Evolutionary conservation across 2,329 filamentous ascomycete species (phyloP), one percentile per base, ranked within the genome.

Genomic region (Apiospora hydei): DNA sequence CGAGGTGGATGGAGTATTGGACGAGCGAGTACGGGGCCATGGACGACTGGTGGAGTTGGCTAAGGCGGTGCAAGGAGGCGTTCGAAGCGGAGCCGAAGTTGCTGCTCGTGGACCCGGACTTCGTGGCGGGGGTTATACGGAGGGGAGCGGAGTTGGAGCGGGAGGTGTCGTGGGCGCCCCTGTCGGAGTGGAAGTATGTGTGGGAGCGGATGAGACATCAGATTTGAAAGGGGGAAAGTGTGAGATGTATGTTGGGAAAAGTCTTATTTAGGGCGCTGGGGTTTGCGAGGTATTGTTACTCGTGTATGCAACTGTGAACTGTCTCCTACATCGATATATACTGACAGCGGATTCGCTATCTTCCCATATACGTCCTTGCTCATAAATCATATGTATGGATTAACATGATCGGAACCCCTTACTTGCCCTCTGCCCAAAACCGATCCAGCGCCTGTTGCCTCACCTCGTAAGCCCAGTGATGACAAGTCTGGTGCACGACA

Each of bases 401-500:
- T n/a, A n/a, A n/a, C n/a, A n/a, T n/a, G n/a, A n/a, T 30, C 57
- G 11, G n/a, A 13, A 0, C 0, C 30, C 7, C 1, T 30, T 69
- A 77, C 18, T 70, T 74, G 13, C 73, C 72, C 38, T 78, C 76
- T 21, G 53, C 74, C 87, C 86, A 88, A 67, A 83, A 86, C 64
- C 80, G 80, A 79, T 88, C 86, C 73, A 88, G 73, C 69, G 83
- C 82, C 71, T 85, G 82, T 77, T 88, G 86, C 49, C 85, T 80
- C 4, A 87, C 83, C 77, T 88, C 85, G 77, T 83, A 88, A 0
- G 85, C 87, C 87, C 86, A 88, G 75, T 89, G 87, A 76, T 87
- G 85, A 73, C 87, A 88, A 7, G 87, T 89, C 81, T 88, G 87
- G 79, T 88, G 87, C 76, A 88, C 84, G 1, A 88, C 87, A 0